Conservation (phyloP, 1,284 basidiomycete genomes). For the Bjerkandera adusta region DNA sequence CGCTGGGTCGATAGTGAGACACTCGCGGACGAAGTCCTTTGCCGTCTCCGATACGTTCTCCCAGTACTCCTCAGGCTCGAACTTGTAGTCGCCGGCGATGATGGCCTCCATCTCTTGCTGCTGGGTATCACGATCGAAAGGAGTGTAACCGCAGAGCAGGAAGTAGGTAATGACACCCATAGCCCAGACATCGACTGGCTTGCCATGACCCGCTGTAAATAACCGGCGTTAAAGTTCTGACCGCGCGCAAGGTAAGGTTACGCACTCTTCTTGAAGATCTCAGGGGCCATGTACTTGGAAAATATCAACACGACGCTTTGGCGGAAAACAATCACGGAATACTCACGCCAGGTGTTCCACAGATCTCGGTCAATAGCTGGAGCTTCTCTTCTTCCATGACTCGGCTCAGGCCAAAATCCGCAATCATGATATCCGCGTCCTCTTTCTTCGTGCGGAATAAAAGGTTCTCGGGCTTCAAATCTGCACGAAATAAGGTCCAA, state of each 20-base stretch:
- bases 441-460: slow-evolving; percentile 90
- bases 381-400: slow-evolving; percentile 92
- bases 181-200: slow-evolving; percentile 96
- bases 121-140: slow-evolving; percentile 89
- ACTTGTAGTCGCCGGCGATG: slow-evolving; percentile 87
- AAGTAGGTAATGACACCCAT: slow-evolving; percentile 98
- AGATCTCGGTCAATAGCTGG: slow-evolving; percentile 89
- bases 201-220: slow-evolving; percentile 80
- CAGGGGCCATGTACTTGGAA: slow-evolving; percentile 91
- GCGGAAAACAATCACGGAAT: slow-evolving; percentile 12
- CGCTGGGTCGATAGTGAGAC: slow-evolving; percentile 81
- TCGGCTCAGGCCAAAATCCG: slow-evolving; percentile 92
- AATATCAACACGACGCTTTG: slow-evolving; percentile 18
- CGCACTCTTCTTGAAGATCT: slow-evolving; percentile 93
- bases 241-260: slow-evolving; percentile 14
- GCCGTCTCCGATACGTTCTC: slow-evolving; percentile 79
- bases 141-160: slow-evolving; percentile 90
- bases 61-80: slow-evolving; percentile 92
- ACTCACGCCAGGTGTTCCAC: slow-evolving; percentile 82
- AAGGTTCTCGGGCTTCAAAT: slow-evolving; percentile 97
- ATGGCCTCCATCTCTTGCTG: slow-evolving; percentile 93
- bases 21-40: slow-evolving; percentile 76
- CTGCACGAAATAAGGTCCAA: slow-evolving; percentile 39
- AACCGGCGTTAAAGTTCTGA: slow-evolving; percentile 13
- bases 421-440: slow-evolving; percentile 94